Evolutionary conservation across 1,284 basidiomycete species (phyloP).

Genomic region (Agroathelia rolfsii): DNA sequence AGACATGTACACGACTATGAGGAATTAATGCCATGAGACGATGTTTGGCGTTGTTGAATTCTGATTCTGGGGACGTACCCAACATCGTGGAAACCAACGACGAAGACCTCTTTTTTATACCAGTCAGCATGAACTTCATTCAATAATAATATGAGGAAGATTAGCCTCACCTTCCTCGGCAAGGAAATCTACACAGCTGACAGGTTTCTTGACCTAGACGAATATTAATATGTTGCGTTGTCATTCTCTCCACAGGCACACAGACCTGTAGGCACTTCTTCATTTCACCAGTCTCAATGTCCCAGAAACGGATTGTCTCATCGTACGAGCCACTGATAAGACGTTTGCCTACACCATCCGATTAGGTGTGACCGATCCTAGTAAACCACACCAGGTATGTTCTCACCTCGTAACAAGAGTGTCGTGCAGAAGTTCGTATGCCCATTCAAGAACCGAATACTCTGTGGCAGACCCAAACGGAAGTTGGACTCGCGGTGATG

Average conservation of each 20-base stretch:
- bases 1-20: constrained; percentile 67
- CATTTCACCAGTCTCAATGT: constrained; percentile 70
- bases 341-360: constrained; percentile 39
- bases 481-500: constrained; percentile 36
- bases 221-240: too few species aligned
- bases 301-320: constrained; percentile 86
- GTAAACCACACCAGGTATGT: too few species aligned
- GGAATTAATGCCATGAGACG: background rate
- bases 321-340: constrained; percentile 87
- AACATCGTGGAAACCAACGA: constrained; percentile 87
- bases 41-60: too few species aligned
- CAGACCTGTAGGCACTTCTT: constrained; percentile 70
- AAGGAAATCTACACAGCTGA: constrained; percentile 84
- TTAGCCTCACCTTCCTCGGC: constrained; percentile 68
- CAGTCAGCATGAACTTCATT: constrained; percentile 4
- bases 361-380: too few species aligned
- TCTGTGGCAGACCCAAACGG: constrained; percentile 65
- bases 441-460: constrained; percentile 67
- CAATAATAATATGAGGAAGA: constrained; percentile 1
- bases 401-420: constrained; percentile 57
- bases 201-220: constrained; percentile 86
- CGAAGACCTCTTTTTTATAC: constrained; percentile 60
- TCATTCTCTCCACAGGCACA: too few species aligned
- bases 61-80: constrained; percentile 57
- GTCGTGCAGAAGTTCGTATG: constrained; percentile 88